Evolutionary conservation across 495 filamentous ascomycete genomes (phyloP).

Genomic region (Aspergillus ellipticus): DNA sequence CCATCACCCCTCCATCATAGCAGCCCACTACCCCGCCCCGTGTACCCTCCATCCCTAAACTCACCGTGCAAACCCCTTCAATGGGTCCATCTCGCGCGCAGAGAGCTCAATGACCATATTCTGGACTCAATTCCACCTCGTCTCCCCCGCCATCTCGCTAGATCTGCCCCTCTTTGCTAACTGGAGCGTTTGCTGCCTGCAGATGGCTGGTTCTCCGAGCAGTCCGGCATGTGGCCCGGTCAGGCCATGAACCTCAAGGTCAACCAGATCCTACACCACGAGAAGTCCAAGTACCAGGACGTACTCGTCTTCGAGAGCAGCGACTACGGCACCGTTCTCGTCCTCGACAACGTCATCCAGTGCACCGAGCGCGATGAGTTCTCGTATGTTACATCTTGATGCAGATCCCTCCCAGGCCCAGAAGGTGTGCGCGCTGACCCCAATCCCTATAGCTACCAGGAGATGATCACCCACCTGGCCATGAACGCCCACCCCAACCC

Average conservation of each 20-base stretch:
- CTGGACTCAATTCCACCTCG: slow-evolving; percentile 1
- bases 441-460: slow-evolving; percentile 69
- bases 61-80: not conserved
- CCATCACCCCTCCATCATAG: slow-evolving; percentile 18
- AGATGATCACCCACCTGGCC: slow-evolving; percentile 99
- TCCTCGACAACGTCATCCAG: slow-evolving; percentile 98
- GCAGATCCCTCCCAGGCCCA: not conserved
- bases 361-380: slow-evolving; percentile 98
- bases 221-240: slow-evolving; percentile 97
- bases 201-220: slow-evolving; percentile 99
- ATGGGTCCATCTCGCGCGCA: not conserved
- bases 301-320: slow-evolving; percentile 96
- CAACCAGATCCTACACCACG: slow-evolving; percentile 95
- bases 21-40: slow-evolving; percentile 23
- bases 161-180: slow-evolving; percentile 8
- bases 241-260: slow-evolving; percentile 99
- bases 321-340: slow-evolving; percentile 95
- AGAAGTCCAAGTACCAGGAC: slow-evolving; percentile 98
- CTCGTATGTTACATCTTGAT: slow-evolving; percentile 48
- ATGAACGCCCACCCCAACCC: slow-evolving; percentile 98
- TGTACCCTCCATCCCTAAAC: not conserved
- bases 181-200: not conserved
- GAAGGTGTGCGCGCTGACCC: not conserved
- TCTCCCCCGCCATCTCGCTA: not conserved
- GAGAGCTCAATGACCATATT: not conserved